Percentiles rank a stretch among this genome's conserved stretches.
Conservation (phyloP, 2,329 filamentous ascomycete species). For the Trichothecium roseum region DNA sequence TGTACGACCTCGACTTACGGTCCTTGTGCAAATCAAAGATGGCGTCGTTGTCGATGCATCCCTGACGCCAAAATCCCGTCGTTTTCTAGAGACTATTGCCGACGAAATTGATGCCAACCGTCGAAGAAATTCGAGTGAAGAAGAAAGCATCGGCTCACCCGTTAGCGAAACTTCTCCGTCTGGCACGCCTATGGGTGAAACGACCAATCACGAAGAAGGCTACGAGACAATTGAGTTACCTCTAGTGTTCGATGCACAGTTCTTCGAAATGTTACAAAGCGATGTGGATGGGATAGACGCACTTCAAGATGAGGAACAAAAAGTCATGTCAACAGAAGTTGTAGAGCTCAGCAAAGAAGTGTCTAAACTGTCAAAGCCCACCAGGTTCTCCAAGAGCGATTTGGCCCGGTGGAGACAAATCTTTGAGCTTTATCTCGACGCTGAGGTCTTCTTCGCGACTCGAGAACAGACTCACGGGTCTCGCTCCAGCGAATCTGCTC, state of each 20-base stretch:
- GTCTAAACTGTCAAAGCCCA: conserved; percentile 52
- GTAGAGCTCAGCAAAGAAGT: conserved; percentile 54
- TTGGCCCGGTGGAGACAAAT: conserved; percentile 69
- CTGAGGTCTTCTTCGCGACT: conserved; percentile 72
- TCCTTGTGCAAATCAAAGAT: conserved; percentile 56
- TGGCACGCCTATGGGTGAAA: not conserved
- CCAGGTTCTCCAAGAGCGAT: conserved; percentile 52
- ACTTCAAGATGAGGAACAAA: conserved; percentile 57
- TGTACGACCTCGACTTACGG: conserved; percentile 59
- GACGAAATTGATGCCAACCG: conserved; percentile 21
- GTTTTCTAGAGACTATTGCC: conserved; percentile 52
- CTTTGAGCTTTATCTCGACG: conserved; percentile 72
- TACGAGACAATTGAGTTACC: conserved; percentile 56
- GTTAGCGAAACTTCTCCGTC: not conserved
- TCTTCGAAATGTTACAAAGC: conserved; percentile 65
- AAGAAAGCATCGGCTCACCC: not conserved
- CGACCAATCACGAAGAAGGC: conserved; percentile 4
- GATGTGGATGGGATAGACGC: conserved; percentile 61
- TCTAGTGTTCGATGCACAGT: conserved; percentile 65
- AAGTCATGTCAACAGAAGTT: conserved; percentile 53
- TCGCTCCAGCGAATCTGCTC: conserved; percentile 54
- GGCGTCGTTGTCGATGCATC: conserved; percentile 59
- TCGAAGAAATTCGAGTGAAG: conserved; percentile 3
- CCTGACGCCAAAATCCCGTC: conserved; percentile 53
- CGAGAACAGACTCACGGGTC: conserved; percentile 60